Percentiles rank a stretch among this genome's conserved stretches.
phyloP scores from a whole-genome alignment of 1,284 basidiomycete species.

The Puccinia horiana region DNA sequence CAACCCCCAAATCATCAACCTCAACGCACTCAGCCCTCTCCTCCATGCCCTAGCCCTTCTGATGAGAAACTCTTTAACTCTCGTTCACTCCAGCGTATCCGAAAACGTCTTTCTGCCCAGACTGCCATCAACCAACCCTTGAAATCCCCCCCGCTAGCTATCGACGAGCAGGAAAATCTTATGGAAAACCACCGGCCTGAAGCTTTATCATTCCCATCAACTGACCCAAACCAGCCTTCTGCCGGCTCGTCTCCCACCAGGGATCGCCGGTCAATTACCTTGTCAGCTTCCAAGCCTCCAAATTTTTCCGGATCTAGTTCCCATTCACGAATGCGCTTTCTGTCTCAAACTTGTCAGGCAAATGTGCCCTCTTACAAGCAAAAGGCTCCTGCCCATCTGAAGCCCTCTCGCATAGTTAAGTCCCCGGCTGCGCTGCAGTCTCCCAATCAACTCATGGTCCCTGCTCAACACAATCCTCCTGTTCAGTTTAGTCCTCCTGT shows the following conservation, averaged over 20 bases:
- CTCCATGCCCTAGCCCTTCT: neutral
- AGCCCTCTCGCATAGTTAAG: neutral
- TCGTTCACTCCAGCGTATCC: constrained; percentile 11
- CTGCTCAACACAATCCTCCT: neutral
- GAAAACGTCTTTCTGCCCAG: neutral
- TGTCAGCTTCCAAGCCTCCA: neutral
- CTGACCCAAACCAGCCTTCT: neutral
- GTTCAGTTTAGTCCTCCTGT: neutral
- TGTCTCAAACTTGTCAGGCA: neutral
- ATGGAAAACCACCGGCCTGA: neutral
- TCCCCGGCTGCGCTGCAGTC: neutral
- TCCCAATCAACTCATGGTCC: neutral
- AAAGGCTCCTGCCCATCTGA: neutral
- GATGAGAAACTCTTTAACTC: constrained; percentile 9
- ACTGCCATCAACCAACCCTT: neutral
- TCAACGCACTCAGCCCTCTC: neutral
- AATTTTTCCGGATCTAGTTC: neutral
- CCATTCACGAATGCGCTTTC: neutral
- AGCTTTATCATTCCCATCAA: constrained; percentile 3
- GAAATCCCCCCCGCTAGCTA: neutral
- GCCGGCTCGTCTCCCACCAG: neutral
- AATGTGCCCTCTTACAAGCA: neutral
- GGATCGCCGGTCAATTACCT: neutral
- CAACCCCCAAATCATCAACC: neutral
- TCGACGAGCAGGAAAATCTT: neutral